Evolutionary conservation across 345 rosid species (phyloP).

Genomic region (Aquilaria yunnanensis): DNA sequence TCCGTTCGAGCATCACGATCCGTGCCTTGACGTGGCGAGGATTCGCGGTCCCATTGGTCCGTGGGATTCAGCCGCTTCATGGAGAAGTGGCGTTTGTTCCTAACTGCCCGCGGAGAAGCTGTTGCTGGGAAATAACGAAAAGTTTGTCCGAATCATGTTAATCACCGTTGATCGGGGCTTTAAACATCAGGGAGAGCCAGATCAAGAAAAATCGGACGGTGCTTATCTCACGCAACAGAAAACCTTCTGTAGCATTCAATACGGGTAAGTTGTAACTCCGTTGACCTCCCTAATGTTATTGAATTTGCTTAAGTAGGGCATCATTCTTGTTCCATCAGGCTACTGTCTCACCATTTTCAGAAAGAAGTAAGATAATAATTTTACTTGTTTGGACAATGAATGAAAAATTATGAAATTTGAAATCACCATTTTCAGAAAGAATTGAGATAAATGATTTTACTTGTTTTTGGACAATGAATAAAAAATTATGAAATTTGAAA

Average conservation of each 20-base stretch:
- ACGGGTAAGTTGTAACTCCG: background rate
- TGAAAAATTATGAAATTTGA: no score
- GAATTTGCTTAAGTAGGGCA: no score
- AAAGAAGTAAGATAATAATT: no score
- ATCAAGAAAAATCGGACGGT: constrained; percentile 5
- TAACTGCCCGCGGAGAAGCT: constrained; percentile 4
- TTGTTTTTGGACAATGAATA: no score
- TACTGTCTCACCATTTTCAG: no score
- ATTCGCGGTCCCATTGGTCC: background rate
- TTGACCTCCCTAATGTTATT: no score
- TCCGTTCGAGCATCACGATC: constrained; percentile 11
- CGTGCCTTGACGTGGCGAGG: constrained; percentile 8
- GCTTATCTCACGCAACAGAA: constrained; percentile 2
- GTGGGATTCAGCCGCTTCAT: constrained; percentile 11
- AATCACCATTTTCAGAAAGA: no score
- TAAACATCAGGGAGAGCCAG: background rate
- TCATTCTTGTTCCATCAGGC: no score
- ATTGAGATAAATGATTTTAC: no score
- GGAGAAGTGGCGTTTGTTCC: constrained; percentile 5
- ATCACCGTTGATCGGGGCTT: constrained; percentile 16
- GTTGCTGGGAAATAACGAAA: background rate
- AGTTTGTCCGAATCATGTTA: background rate
- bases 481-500: no score
- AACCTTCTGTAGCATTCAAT: no score
- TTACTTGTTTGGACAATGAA: no score